Base-by-base conservation (phyloP, 768 basidiomycete species). In the Pisolithus tinctorius region DNA sequence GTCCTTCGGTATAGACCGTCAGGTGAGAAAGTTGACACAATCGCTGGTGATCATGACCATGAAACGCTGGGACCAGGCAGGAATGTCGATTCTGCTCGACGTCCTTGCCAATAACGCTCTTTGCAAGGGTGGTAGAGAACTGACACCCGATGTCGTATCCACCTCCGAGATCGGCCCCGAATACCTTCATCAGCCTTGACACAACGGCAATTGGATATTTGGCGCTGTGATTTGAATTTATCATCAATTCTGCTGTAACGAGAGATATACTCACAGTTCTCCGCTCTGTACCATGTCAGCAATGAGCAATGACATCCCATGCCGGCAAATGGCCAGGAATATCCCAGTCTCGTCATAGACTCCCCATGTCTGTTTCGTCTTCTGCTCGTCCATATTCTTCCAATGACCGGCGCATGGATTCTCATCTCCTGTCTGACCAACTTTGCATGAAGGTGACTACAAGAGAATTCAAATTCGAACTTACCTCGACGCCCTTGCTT, bases 261-360 rank as follows among this genome's bases (percentile, higher is more conserved):
- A 31, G 1, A 39, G 9, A 16, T 1, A 16, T 17, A 49, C 48
- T 37, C 23, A 54, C 53, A 17, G 36, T 10, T 54, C 48, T 3
- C 48, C 7, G 17, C 38, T 68, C 30, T 31, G 30, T 72, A 70
- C 30, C 30, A 31, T 31, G 47, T 74, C 71, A 0, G 53, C 52
- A 0, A 70, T 40, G 45, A 58, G 25, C 25, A 45, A n/a, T 20
- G 67, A 51, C 0, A 70, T 58, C 3, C 68, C 66, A 61, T 73
- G 70, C 1, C 58, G 54, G 51, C 72, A 74, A 9, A 63, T 60
- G 49, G 54, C 48, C 0, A 68, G 60, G 52, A 76, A 76, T 8
- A 72, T 57, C 0, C 73, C 71, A 0, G 68, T 64, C 58, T 74
- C 69, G 0, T 67, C 52, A 46, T 70, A 75, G 9, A 71, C 55